These are phyloP conservation scores for Phytophthora rubi DNA, from an alignment of 352 stramenopile genomes.

Conservation along the genomic window DNA sequence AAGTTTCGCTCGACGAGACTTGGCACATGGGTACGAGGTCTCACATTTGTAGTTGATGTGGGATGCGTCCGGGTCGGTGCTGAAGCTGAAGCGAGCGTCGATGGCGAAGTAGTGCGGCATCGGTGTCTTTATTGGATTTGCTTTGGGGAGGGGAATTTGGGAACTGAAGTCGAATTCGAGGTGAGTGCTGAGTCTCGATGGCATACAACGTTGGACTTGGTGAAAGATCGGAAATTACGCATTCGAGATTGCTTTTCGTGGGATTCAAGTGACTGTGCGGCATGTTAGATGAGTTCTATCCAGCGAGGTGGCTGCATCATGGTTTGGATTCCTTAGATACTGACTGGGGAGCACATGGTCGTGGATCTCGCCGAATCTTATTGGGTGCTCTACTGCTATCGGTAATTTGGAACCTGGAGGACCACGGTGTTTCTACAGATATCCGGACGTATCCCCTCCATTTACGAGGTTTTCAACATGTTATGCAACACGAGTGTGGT, in stretches of 20 bases:
- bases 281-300: conserved; percentile 28
- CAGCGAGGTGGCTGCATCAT: conserved; percentile 21
- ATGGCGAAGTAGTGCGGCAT: conserved; percentile 40
- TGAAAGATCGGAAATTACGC: conserved; percentile 11
- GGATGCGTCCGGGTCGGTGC: conserved; percentile 13
- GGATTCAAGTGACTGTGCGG: neutral
- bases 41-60: neutral
- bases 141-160: conserved; percentile 10
- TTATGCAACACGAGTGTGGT: no score
- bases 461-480: no score
- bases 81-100: conserved; percentile 36
- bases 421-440: no score
- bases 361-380: conserved; percentile 20
- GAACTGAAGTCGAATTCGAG: conserved; percentile 10
- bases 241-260: conserved; percentile 8
- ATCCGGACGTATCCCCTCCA: no score
- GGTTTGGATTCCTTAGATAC: neutral
- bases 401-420: no score
- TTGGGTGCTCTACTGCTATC: neutral
- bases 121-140: neutral
- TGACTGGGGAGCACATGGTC: neutral
- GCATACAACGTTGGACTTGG: conserved; percentile 3
- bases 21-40: conserved; percentile 1
- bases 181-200: neutral
- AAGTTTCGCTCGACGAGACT: conserved; percentile 11